Base-by-base conservation (phyloP, 805 yeast species). In the Ogataea minuta region DNA sequence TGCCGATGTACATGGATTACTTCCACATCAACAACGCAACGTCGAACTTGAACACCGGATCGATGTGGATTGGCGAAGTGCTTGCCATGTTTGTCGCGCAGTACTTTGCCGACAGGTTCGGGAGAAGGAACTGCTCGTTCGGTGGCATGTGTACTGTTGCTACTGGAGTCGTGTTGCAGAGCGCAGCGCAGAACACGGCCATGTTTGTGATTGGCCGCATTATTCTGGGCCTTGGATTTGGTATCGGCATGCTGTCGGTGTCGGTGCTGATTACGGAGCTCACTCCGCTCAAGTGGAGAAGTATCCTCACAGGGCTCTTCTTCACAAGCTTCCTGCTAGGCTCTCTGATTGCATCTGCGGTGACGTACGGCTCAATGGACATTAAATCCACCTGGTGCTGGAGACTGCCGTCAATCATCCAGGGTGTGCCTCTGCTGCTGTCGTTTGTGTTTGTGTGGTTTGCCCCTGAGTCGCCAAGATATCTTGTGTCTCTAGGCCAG, bases 91-190 rank as follows among this genome's bases (percentile, higher is more conserved):
- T 25, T 11, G 16, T 36, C 9, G 38, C 39, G 7, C 37, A 28
- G 23, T 19, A 28, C 9, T 11, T 41, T 11, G 21, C 36, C 15
- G 50, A 46, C 31, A 30, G 41, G 15, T 52, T 66, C 32, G 88
- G 89, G 25, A 76, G 89, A 63, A 73, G 78, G 56, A 76, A 76
- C 21, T 52, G 74, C 41, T 71, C 80, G 26, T 49, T 73, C 16
- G 33, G 63, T 12, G 85, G 85, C 9, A 63, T 76, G 33, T 14
- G 64, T 11, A 63, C 78, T 35, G 74, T 81, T 48, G 62, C 72
- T 26, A 43, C 77, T 29, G 85, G 85, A 41, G 70, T 77, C 14
- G 49, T 70, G 27, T 58, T 81, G 16, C 80, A 79, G 38, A 55
- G 71, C 20, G 44, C 74, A 17, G 36, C 48, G 9, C 37, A 28